Percentiles rank a stretch among this genome's conserved stretches.
phyloP scores from a whole-genome alignment of 2,329 filamentous ascomycete genomes.

The Botrytis fragariae region DNA sequence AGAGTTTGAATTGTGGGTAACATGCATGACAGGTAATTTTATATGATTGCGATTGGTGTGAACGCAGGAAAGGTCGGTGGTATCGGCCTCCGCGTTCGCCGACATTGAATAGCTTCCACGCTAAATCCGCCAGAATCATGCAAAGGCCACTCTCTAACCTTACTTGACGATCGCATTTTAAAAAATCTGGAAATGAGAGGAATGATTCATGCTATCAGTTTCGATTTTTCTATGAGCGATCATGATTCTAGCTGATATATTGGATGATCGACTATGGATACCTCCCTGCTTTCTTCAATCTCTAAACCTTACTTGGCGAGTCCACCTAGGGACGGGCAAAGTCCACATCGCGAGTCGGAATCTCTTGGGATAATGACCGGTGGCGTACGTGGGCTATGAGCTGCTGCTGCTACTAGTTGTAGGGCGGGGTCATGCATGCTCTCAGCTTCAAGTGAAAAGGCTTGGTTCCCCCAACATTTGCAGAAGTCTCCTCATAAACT shows the following conservation, averaged over 20 bases:
- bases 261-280: background rate
- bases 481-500: background rate
- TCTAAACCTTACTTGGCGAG: background rate
- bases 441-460: constrained; percentile 7
- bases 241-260: background rate
- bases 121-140: background rate
- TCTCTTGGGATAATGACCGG: background rate
- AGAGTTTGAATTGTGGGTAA: background rate
- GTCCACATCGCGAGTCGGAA: constrained; percentile 1
- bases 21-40: background rate
- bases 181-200: background rate
- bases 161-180: background rate
- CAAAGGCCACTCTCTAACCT: background rate
- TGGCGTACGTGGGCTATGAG: background rate
- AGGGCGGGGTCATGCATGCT: background rate
- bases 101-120: background rate
- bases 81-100: constrained; percentile 12
- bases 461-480: background rate
- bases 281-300: background rate
- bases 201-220: constrained; percentile 1
- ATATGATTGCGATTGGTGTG: background rate
- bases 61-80: constrained; percentile 2
- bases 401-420: background rate
- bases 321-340: background rate
- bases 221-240: background rate